phyloP scores from a whole-genome alignment of 2,329 filamentous ascomycete species.

The Colletotrichum shisoi region DNA sequence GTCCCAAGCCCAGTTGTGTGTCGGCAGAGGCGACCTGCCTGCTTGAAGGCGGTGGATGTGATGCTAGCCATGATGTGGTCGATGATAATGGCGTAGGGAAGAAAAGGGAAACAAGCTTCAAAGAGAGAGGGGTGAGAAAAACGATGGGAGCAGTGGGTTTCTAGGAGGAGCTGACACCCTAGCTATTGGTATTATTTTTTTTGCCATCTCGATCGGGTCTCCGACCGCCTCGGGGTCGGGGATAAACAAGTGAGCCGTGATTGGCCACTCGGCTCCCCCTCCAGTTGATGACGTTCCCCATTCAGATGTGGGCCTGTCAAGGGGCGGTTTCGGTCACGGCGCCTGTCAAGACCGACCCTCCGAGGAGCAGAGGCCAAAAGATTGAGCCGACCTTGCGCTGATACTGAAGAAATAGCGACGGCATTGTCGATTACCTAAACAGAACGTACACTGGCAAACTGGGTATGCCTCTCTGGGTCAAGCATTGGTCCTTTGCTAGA shows the following conservation, averaged over 20 bases:
- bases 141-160: constrained; percentile 28
- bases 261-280: constrained; percentile 17
- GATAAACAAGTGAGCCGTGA: constrained; percentile 29
- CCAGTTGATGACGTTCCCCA: constrained; percentile 33
- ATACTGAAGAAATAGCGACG: background rate
- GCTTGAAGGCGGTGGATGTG: constrained; percentile 75
- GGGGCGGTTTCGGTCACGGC: constrained; percentile 16
- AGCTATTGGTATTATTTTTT: constrained; percentile 21
- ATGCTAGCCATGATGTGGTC: constrained; percentile 65
- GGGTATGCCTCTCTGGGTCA: constrained; percentile 17
- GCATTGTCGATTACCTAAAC: constrained; percentile 25
- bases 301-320: constrained; percentile 4
- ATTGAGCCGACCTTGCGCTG: constrained; percentile 4
- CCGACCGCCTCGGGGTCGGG: constrained; percentile 31
- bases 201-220: constrained; percentile 25
- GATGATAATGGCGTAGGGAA: constrained; percentile 39
- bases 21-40: constrained; percentile 70
- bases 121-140: constrained; percentile 29
- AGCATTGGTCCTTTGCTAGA: constrained; percentile 8
- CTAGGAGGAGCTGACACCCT: constrained; percentile 16
- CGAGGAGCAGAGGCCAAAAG: constrained; percentile 11
- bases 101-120: constrained; percentile 37
- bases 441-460: background rate
- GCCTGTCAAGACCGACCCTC: constrained; percentile 16
- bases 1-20: constrained; percentile 51